Percentiles rank a stretch among this genome's conserved stretches.
These are phyloP conservation scores for Diaporthe humulicola DNA, from an alignment of 2,329 filamentous ascomycete species.

Conservation along the genomic window DNA sequence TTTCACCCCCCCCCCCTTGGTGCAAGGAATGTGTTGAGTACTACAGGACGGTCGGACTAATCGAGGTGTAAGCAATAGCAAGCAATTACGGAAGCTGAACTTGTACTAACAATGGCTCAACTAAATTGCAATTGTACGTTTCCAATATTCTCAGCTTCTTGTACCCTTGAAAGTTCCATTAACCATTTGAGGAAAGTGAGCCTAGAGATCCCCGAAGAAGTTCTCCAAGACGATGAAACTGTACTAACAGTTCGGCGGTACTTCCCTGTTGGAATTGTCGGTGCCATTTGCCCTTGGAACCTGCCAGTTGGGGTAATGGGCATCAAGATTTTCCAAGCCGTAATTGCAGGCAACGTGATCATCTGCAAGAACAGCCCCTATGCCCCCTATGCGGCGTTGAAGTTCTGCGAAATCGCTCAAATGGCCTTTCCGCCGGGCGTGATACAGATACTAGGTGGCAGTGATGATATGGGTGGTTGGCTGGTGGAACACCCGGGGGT, in stretches of 20 bases:
- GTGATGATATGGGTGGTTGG: constrained; percentile 17
- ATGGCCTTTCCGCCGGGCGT: not conserved
- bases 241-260: not conserved
- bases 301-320: constrained; percentile 9
- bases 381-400: not conserved
- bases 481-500: not conserved
- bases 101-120: constrained; percentile 17
- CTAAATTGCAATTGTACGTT: not conserved
- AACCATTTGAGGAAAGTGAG: not conserved
- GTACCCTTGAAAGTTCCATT: not conserved
- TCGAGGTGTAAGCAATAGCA: not conserved
- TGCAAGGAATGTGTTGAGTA: too few species aligned
- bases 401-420: constrained; percentile 8
- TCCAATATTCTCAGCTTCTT: too few species aligned
- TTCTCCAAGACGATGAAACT: constrained; percentile 5
- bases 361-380: constrained; percentile 17
- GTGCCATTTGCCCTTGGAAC: constrained; percentile 13
- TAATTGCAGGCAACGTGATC: constrained; percentile 1
- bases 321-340: constrained; percentile 15
- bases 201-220: not conserved
- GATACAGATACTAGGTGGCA: not conserved
- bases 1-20: too few species aligned
- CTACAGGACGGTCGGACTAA: not conserved
- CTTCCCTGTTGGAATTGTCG: not conserved
- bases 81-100: not conserved